phyloP scores from a whole-genome alignment of 768 basidiomycete species.

The Mycena kentingensis region DNA sequence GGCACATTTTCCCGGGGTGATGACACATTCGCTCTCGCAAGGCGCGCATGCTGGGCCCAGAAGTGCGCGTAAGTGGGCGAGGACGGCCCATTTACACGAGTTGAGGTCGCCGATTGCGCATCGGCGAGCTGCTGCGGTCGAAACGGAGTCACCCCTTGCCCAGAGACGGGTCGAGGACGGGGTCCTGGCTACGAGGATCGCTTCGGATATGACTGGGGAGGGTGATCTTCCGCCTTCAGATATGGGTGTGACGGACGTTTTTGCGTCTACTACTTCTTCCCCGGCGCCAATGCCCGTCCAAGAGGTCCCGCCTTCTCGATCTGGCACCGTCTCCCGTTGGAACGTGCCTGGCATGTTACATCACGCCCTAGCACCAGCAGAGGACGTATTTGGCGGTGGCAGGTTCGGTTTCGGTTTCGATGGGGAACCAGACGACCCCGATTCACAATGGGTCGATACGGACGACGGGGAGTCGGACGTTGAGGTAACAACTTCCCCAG shows the following conservation, averaged over 20 bases:
- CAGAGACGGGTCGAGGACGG: background rate
- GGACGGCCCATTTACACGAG: constrained; percentile 55
- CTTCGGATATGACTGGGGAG: constrained; percentile 5
- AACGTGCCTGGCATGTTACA: background rate
- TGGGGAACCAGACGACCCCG: constrained; percentile 3
- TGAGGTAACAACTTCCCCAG: too few relatives aligned
- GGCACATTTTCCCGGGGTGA: background rate
- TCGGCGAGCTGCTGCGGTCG: background rate
- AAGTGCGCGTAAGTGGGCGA: constrained; percentile 46
- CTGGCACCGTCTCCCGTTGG: constrained; percentile 1
- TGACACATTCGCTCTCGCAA: constrained; percentile 13
- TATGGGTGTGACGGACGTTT: background rate
- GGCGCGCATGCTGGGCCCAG: constrained; percentile 26
- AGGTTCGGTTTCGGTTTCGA: too few relatives aligned
- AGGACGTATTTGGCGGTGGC: constrained; percentile 1
- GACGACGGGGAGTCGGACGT: constrained; percentile 20
- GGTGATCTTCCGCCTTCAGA: background rate
- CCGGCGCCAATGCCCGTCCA: background rate
- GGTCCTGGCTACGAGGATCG: background rate
- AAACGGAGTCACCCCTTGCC: background rate
- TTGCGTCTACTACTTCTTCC: constrained; percentile 10
- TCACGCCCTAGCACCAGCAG: background rate
- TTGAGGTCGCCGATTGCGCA: constrained; percentile 30
- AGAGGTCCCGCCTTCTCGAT: background rate
- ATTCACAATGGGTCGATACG: constrained; percentile 21